These are phyloP conservation scores for Debaryomyces castellii DNA, from an alignment of 805 yeast species.

Conservation along the genomic window DNA sequence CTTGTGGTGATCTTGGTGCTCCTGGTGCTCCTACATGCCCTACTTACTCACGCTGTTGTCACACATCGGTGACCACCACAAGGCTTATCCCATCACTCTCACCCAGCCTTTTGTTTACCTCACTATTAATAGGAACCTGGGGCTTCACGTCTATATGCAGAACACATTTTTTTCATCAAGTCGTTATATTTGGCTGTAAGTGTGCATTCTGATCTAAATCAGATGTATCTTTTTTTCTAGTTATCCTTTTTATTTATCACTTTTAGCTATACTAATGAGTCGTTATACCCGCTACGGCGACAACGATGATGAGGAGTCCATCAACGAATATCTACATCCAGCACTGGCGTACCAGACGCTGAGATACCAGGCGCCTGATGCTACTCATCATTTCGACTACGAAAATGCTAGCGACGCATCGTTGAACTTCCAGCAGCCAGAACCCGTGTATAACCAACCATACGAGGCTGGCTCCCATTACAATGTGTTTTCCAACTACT, in stretches of 20 bases:
- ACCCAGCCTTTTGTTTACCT: slow-evolving; percentile 1
- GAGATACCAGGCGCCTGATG: not conserved
- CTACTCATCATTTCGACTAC: not conserved
- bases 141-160: not conserved
- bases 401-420: slow-evolving; percentile 14
- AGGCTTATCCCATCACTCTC: not conserved
- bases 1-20: too few relatives aligned
- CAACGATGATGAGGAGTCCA: slow-evolving; percentile 4
- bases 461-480: slow-evolving; percentile 11
- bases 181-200: not conserved
- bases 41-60: too few relatives aligned
- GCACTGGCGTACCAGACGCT: not conserved
- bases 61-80: too few relatives aligned
- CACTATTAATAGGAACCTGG: slow-evolving; percentile 1
- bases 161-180: not conserved
- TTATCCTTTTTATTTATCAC: not conserved
- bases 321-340: slow-evolving; percentile 4
- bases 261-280: not conserved
- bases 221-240: not conserved
- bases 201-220: not conserved
- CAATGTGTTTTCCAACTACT: slow-evolving; percentile 21
- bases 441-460: slow-evolving; percentile 17
- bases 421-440: slow-evolving; percentile 29
- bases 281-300: slow-evolving; percentile 1
- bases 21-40: too few relatives aligned